Base-by-base conservation (phyloP, 805 yeast species). In the Saturnispora sekii region DNA sequence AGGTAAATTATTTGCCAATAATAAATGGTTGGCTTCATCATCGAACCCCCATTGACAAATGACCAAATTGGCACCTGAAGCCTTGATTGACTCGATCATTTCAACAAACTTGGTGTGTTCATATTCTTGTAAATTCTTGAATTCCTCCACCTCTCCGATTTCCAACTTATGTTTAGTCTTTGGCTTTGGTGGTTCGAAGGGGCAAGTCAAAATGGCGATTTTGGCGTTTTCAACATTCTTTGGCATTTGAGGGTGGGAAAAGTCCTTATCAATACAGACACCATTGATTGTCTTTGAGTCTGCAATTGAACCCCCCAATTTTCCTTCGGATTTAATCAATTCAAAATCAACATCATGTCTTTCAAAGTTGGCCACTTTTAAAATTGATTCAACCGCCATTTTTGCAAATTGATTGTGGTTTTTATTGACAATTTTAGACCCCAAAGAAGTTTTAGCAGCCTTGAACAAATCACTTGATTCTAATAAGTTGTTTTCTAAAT, bases 41-140 rank as follows among this genome's bases (percentile, higher is more conserved):
- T 90, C 98, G 58, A 90, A 93, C 14, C 98, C 98, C 98, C 98
- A 90, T 69, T 90, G 98, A 68, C 98, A 93, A 34, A 94, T 90
- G 43, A 90, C 98, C 45, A 90, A 77, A 63, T 89, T 90, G 28
- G 98, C 97, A 35, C 97, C 97, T 0, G 95, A 74, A 21, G 74
- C 76, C 66, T 93, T 89, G 45, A 93, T 94, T 51, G 72, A 68
- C 48, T 81, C 72, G 48, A 93, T 88, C 98, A 93, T 93, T 62
- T 85, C 87, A 60, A 72, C 76, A 61, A 93, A 93, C 63, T 87
- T 88, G 51, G 82, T 80, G 55, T 83, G 90, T 70, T 93, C 99
- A 64, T 93, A 93, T 43, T 76, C 77, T 69, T 94, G 98, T 61
- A 93, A 74, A 51, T 78, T 82, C 63, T 83, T 77, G 68, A 89